These are phyloP conservation scores for Chrysochromulina tobinii DNA, from an alignment of 78 protist genomes.

Conservation along the genomic window DNA sequence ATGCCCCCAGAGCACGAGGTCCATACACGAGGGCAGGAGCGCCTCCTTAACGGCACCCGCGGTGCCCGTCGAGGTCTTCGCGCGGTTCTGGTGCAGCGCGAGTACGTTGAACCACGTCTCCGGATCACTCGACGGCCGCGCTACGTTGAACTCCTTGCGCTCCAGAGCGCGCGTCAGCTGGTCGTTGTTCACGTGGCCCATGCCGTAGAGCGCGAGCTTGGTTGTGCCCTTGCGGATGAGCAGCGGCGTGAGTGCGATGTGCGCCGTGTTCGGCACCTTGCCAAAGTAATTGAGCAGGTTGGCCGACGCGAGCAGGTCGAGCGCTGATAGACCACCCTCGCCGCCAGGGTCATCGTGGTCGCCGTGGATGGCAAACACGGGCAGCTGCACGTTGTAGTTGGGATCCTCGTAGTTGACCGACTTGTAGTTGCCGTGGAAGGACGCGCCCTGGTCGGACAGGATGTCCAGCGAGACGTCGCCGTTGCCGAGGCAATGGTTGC, in stretches of 20 bases:
- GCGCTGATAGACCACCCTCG: conserved; percentile 77
- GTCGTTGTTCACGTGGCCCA: conserved; percentile 93
- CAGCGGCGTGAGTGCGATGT: conserved; percentile 77
- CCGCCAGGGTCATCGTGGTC: conserved; percentile 99
- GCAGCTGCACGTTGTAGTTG: conserved; percentile 82
- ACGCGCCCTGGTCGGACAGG: conserved; percentile 17
- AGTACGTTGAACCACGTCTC: conserved; percentile 87
- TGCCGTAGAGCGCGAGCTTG: conserved; percentile 92
- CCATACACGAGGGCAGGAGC: conserved; percentile 75
- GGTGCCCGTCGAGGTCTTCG: background rate
- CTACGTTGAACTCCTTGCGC: conserved; percentile 52
- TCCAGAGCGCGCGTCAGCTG: conserved; percentile 80
- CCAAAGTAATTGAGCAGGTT: conserved; percentile 94
- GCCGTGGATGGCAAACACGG: background rate
- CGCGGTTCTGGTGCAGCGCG: conserved; percentile 86
- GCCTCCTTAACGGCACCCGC: conserved; percentile 52
- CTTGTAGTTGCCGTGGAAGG: conserved; percentile 29
- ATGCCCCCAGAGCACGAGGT: conserved; percentile 98
- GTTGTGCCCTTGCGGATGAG: conserved; percentile 43
- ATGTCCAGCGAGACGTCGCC: conserved; percentile 54
- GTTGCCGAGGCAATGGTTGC: conserved; percentile 85
- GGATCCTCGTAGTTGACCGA: conserved; percentile 91
- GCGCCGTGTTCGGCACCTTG: conserved; percentile 54
- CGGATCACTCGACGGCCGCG: conserved; percentile 67
- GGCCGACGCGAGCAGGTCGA: conserved; percentile 82